Percentiles rank a stretch among this genome's conserved stretches.
These are phyloP conservation scores for Byssochlamys sp. DNA, from an alignment of 2,329 filamentous ascomycete species.

Conservation along the genomic window DNA sequence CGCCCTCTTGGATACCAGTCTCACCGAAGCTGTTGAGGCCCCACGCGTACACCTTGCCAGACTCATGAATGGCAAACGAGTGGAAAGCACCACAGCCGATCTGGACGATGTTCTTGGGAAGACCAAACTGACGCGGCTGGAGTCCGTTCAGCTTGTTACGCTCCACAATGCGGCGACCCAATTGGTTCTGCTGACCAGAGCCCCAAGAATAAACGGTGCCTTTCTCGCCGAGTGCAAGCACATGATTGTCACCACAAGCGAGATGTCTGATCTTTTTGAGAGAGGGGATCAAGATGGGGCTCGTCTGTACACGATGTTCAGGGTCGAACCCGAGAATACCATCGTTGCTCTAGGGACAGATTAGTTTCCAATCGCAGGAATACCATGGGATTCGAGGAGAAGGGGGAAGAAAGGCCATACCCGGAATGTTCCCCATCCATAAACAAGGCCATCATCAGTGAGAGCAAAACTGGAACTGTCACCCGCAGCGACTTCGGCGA, in stretches of 20 bases:
- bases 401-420: slow-evolving; percentile 24
- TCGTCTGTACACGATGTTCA: slow-evolving; percentile 35
- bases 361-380: background rate
- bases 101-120: slow-evolving; percentile 50
- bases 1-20: slow-evolving; percentile 56
- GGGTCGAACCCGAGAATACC: slow-evolving; percentile 52
- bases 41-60: slow-evolving; percentile 67
- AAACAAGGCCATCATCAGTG: slow-evolving; percentile 51
- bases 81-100: slow-evolving; percentile 68
- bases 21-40: slow-evolving; percentile 81
- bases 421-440: slow-evolving; percentile 55
- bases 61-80: slow-evolving; percentile 63
- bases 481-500: slow-evolving; percentile 49
- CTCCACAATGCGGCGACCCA: slow-evolving; percentile 55
- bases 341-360: slow-evolving; percentile 45
- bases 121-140: slow-evolving; percentile 48
- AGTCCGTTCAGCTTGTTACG: slow-evolving; percentile 48
- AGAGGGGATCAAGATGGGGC: slow-evolving; percentile 39
- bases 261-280: slow-evolving; percentile 48
- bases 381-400: background rate
- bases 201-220: slow-evolving; percentile 57
- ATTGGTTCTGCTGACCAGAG: slow-evolving; percentile 58
- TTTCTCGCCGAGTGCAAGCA: slow-evolving; percentile 48
- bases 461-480: slow-evolving; percentile 53
- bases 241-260: slow-evolving; percentile 49